Evolutionary conservation across 768 basidiomycete species (phyloP).

Genomic region (Suillus occidentalis): DNA sequence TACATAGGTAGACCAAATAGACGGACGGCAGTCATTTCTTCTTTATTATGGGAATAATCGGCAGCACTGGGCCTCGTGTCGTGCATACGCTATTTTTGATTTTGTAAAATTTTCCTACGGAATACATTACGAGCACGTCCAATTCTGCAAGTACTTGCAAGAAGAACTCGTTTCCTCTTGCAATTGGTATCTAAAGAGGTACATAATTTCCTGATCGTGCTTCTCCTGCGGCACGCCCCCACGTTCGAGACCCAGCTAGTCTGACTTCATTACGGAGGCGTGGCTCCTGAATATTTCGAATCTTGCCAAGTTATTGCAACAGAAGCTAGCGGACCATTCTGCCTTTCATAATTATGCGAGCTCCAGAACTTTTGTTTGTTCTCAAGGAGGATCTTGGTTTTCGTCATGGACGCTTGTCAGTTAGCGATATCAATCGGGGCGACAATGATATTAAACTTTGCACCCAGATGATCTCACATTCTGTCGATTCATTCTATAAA

Average conservation of each 20-base stretch:
- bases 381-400: neutral
- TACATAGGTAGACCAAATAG: neutral
- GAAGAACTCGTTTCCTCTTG: neutral
- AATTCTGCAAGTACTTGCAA: neutral
- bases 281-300: neutral
- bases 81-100: neutral
- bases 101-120: neutral
- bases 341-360: neutral
- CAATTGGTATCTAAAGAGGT: neutral
- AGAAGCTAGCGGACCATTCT: neutral
- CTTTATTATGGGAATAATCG: neutral
- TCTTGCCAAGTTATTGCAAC: neutral
- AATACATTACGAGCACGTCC: neutral
- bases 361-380: neutral
- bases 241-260: neutral
- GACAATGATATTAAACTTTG: neutral
- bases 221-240: constrained; percentile 1
- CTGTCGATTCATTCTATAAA: neutral
- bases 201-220: neutral
- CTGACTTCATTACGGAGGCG: neutral
- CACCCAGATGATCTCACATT: neutral
- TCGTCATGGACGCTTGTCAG: neutral
- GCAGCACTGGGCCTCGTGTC: neutral
- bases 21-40: neutral
- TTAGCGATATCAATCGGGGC: neutral